Conservation (phyloP, 805 yeast genomes). For the Sungouiozyma ichnusensis region DNA sequence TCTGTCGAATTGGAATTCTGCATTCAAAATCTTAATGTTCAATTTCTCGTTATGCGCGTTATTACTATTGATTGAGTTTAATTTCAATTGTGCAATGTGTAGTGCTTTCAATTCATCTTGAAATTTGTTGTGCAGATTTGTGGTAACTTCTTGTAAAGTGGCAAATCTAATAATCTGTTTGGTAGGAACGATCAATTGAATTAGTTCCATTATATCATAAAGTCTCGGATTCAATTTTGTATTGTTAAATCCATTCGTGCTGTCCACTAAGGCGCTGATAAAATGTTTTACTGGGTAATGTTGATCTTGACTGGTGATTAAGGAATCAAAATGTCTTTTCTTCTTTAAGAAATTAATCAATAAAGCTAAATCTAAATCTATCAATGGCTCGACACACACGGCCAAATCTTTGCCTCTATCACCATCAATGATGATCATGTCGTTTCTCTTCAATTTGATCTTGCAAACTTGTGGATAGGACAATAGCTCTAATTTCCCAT, state of each 20-base stretch:
- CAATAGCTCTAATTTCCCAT: conserved; percentile 60
- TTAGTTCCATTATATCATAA: conserved; percentile 35
- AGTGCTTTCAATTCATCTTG: conserved; percentile 66
- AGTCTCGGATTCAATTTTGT: conserved; percentile 22
- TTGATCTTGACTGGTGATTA: conserved; percentile 23
- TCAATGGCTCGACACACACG: conserved; percentile 56
- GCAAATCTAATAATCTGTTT: conserved; percentile 72
- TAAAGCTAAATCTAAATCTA: conserved; percentile 54
- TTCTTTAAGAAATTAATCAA: conserved; percentile 66
- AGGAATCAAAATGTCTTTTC: conserved; percentile 43
- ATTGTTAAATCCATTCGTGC: conserved; percentile 17
- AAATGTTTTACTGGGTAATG: conserved; percentile 23
- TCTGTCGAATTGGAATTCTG: conserved; percentile 75
- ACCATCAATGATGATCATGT: conserved; percentile 71
- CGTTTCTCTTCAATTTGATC: conserved; percentile 44
- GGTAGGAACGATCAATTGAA: conserved; percentile 56
- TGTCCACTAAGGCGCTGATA: conserved; percentile 19
- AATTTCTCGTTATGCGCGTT: conserved; percentile 24
- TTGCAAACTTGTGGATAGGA: conserved; percentile 61
- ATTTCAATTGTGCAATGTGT: conserved; percentile 50
- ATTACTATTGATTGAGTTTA: conserved; percentile 29
- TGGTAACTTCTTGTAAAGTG: conserved; percentile 52
- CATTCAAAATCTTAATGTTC: conserved; percentile 54
- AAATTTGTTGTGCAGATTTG: conserved; percentile 51
- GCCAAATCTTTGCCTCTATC: conserved; percentile 77